Evolutionary conservation across 139 green algal species (phyloP), one percentile per base, ranked within the genome.

Genomic region (Picochlorum costavermella): DNA sequence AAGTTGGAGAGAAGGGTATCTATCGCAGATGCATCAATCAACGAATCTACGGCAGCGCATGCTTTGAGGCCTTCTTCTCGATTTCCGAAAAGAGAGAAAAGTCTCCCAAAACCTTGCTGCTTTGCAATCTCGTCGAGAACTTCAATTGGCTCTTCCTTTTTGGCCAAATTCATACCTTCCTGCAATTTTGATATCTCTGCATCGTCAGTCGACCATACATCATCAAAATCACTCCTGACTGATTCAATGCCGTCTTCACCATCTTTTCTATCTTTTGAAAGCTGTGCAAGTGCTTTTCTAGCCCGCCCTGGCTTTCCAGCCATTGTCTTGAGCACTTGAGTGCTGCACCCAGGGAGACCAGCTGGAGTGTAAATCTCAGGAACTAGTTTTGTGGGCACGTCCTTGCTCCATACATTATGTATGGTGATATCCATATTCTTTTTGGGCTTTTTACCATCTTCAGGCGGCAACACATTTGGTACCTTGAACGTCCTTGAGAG

Each of bases 1-100:
- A 98, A 98, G 61, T 87, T 88, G 29, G 64, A 82, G 4, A 98
- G 82, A 69, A 98, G 83, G 55, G 92, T 98, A 51, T 97, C 89
- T 61, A 98, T 97, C 23, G 89, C 86, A 1, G 71, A 71, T 31
- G 83, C 77, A 71, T 95, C 83, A 50, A 86, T 84, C 45, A 95
- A 72, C 12, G 84, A 75, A 69, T 94, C 88, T 17, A 94, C 65
- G 10, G 86, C 86, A 20, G 74, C 75, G 67, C 92, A 97, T 11
- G 92, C 92, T 29, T 74, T 49, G 63, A 92, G 73, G 10, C 92
- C 92, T 50, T 82, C 75, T 14, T 36, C 33, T 6, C 78, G 77
- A 2, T 77, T 83, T 2, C 76, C 80, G 60, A 96, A 94, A 2
- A 78, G 77, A 2, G 75, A 69, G 71, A 90, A 97, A 23, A 94